phyloP scores from a whole-genome alignment of 345 rosid species.

The Adansonia digitata region DNA sequence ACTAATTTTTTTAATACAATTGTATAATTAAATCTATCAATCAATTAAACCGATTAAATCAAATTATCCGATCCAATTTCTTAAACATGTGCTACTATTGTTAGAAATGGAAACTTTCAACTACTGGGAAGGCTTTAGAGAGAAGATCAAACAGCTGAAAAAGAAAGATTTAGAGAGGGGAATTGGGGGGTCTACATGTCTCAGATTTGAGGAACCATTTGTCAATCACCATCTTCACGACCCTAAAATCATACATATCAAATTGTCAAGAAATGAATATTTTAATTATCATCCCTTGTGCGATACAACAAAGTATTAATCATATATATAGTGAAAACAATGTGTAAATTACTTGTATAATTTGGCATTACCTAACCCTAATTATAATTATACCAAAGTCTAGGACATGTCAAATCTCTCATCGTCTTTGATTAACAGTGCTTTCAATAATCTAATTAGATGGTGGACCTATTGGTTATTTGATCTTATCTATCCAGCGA shows the following conservation, averaged over 20 bases:
- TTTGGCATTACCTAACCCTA: constrained; percentile 3
- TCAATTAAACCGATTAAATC: too few species aligned
- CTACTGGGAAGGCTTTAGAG: neutral
- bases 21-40: too few species aligned
- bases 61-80: too few species aligned
- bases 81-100: neutral
- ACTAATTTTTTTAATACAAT: too few species aligned
- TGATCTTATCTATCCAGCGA: neutral
- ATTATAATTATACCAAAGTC: constrained; percentile 5
- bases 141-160: constrained; percentile 2
- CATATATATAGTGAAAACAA: neutral
- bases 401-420: neutral
- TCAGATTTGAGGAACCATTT: constrained; percentile 1
- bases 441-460: neutral
- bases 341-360: neutral
- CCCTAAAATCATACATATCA: neutral
- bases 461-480: neutral
- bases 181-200: constrained; percentile 38
- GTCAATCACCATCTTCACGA: neutral
- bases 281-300: neutral
- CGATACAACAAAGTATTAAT: neutral
- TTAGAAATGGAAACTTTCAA: neutral
- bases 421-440: neutral
- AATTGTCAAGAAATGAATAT: neutral
- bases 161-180: neutral